Evolutionary conservation across 192 early-diverging fungal genomes (phyloP).

Genomic region (Chytriomyces sp.): DNA sequence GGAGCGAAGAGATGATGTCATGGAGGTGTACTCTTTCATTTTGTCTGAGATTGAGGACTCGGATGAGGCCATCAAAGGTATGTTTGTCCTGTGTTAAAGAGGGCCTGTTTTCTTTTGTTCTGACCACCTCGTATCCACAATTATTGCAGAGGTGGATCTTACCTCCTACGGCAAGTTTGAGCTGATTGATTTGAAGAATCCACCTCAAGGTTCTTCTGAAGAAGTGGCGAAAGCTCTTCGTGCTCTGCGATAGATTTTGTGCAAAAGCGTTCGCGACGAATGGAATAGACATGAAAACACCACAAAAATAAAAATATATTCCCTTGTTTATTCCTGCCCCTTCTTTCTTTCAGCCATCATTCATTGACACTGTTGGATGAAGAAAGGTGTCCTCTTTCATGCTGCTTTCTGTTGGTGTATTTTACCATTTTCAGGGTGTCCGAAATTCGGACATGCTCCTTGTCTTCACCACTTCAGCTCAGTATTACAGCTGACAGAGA

Average conservation of each 20-base stretch:
- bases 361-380: too few species aligned
- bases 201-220: background rate
- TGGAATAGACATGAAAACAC: too few species aligned
- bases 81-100: too few species aligned
- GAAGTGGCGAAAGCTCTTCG: slow-evolving; percentile 1
- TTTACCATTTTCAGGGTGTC: too few species aligned
- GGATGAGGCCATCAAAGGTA: slow-evolving; percentile 40
- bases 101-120: too few species aligned
- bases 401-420: too few species aligned
- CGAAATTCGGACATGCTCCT: too few species aligned
- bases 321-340: too few species aligned
- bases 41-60: slow-evolving; percentile 36
- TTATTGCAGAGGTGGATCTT: slow-evolving; percentile 31
- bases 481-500: too few species aligned
- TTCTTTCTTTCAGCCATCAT: background rate
- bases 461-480: too few species aligned
- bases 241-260: background rate
- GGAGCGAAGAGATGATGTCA: slow-evolving; percentile 26
- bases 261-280: background rate
- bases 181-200: background rate
- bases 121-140: background rate
- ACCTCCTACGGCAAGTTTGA: slow-evolving; percentile 36
- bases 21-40: slow-evolving; percentile 32
- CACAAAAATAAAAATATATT: too few species aligned
- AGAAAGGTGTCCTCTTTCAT: too few species aligned